phyloP scores from a whole-genome alignment of 164 flowering plant genomes.

The Cinnamomum micranthum region DNA sequence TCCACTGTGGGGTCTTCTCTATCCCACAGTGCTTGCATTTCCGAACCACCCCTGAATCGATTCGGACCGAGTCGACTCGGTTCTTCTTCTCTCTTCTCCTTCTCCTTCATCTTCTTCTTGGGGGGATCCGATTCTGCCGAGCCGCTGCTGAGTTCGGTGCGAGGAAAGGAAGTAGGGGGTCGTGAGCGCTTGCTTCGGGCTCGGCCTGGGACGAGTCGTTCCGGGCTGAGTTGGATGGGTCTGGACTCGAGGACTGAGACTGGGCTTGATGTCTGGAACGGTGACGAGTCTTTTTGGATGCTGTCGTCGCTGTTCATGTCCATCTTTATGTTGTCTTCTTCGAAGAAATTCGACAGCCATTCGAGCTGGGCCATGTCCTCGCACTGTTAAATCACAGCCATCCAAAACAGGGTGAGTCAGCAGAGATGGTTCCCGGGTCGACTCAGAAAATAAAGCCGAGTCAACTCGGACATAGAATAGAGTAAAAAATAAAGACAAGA shows the following conservation, averaged over 20 bases:
- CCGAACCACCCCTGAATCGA: constrained; percentile 28
- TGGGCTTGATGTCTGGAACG: constrained; percentile 68
- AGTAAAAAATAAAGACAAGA: no score
- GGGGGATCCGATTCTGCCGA: constrained; percentile 39
- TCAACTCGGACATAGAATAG: no score
- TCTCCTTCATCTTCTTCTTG: constrained; percentile 33
- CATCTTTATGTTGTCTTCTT: constrained; percentile 33
- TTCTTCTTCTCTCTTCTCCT: background rate
- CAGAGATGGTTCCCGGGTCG: no score
- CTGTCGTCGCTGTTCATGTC: background rate
- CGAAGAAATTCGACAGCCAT: constrained; percentile 83
- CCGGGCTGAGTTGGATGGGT: constrained; percentile 33
- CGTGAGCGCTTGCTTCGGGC: constrained; percentile 94
- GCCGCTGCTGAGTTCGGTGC: constrained; percentile 49
- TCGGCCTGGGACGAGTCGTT: constrained; percentile 33
- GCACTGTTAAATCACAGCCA: constrained; percentile 34
- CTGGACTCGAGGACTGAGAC: constrained; percentile 84
- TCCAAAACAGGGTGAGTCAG: no score
- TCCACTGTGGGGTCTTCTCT: constrained; percentile 94
- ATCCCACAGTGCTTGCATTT: constrained; percentile 92
- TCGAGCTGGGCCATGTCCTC: constrained; percentile 84
- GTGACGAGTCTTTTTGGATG: constrained; percentile 4
- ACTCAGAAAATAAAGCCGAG: no score
- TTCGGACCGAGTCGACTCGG: background rate
- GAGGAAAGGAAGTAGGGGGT: constrained; percentile 56